phyloP scores from a whole-genome alignment of 352 stramenopile species.

The Phytopythium cucurbitacearum region DNA sequence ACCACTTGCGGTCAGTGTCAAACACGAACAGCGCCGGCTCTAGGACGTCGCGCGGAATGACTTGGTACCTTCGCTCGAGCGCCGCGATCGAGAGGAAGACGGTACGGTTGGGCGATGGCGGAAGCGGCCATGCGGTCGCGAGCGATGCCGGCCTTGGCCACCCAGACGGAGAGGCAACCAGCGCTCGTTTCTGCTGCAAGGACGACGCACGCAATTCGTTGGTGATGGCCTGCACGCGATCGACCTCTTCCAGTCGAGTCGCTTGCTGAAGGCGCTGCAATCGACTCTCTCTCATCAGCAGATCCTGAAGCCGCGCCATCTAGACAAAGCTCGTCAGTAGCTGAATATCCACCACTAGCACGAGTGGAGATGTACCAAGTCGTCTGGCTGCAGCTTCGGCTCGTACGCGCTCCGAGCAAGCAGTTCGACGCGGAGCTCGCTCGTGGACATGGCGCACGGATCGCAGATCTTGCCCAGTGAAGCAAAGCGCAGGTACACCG shows the following conservation, averaged over 20 bases:
- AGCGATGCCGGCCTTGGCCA: constrained; percentile 38
- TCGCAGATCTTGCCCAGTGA: constrained; percentile 63
- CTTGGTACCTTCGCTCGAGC: constrained; percentile 55
- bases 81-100: constrained; percentile 72
- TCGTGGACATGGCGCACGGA: constrained; percentile 76
- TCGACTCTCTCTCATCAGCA: constrained; percentile 61
- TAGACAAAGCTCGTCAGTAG: constrained; percentile 5
- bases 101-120: constrained; percentile 46
- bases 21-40: constrained; percentile 61
- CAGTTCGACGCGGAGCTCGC: constrained; percentile 57
- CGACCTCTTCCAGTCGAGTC: constrained; percentile 45
- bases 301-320: constrained; percentile 59
- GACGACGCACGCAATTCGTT: constrained; percentile 29
- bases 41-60: constrained; percentile 60
- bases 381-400: constrained; percentile 56
- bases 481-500: constrained; percentile 64
- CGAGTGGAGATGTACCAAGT: constrained; percentile 34
- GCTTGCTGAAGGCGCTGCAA: constrained; percentile 59
- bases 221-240: constrained; percentile 48
- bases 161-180: neutral
- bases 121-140: constrained; percentile 37
- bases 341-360: neutral
- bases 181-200: constrained; percentile 20
- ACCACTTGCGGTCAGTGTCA: constrained; percentile 68
- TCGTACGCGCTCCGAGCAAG: constrained; percentile 54